Conservation (phyloP, 2,329 filamentous ascomycete genomes). For the Tolypocladium tropicale region DNA sequence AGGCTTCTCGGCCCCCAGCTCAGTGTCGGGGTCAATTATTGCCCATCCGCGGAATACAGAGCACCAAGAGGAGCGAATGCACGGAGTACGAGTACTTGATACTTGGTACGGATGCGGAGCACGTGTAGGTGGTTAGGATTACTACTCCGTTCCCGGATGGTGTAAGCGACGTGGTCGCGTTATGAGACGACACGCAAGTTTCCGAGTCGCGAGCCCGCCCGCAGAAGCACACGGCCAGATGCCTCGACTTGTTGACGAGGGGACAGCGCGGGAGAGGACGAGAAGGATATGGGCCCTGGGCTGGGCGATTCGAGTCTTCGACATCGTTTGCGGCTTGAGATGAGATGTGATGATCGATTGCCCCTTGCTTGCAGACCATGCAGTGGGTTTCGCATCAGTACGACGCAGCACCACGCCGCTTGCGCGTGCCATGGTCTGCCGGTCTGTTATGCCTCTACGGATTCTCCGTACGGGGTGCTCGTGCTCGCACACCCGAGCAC, state of each 20-base stretch:
- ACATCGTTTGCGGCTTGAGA: conserved; percentile 1
- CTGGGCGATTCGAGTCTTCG: conserved; percentile 1
- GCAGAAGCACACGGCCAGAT: background rate
- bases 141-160: background rate
- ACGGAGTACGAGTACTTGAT: background rate
- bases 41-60: background rate
- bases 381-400: background rate
- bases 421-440: background rate
- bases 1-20: background rate
- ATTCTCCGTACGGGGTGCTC: too few relatives aligned
- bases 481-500: background rate
- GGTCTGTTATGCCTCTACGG: background rate
- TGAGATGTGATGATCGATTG: conserved; percentile 4
- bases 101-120: background rate
- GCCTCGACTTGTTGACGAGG: background rate
- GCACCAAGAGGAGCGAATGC: background rate
- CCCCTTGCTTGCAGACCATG: conserved; percentile 2
- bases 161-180: background rate
- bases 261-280: too few relatives aligned
- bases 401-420: background rate
- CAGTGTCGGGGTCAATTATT: background rate
- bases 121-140: background rate
- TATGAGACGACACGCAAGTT: background rate
- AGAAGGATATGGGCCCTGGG: background rate
- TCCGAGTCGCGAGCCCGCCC: background rate